These are phyloP conservation scores for Hypoxylon sp. DNA, from an alignment of 2,329 filamentous ascomycete species.

Conservation along the genomic window DNA sequence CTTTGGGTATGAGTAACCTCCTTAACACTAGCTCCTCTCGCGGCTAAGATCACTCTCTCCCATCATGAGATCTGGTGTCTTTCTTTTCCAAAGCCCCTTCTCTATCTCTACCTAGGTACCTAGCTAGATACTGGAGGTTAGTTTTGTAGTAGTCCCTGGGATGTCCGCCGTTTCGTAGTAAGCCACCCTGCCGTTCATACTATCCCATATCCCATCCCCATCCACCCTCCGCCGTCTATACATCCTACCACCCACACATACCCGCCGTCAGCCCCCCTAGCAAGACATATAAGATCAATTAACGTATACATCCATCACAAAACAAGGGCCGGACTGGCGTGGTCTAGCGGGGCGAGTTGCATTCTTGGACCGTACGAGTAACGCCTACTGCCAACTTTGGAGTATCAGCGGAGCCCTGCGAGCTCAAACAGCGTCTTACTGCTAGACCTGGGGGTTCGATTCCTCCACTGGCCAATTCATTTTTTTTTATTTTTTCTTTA, in stretches of 20 bases:
- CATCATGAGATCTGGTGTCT: too few relatives aligned
- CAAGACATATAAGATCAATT: not conserved
- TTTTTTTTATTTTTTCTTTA: not conserved
- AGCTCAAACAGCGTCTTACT: not conserved
- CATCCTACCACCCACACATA: not conserved
- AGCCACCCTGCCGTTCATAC: not conserved
- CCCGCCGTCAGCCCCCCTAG: not conserved
- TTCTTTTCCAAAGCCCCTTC: not conserved
- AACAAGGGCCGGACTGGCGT: constrained; percentile 7
- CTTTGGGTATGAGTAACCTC: not conserved
- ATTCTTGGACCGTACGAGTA: not conserved
- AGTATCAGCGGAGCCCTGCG: not conserved
- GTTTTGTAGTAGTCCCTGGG: not conserved
- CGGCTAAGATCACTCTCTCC: too few relatives aligned
- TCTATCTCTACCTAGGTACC: not conserved
- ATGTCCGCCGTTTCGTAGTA: not conserved
- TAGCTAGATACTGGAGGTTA: not conserved
- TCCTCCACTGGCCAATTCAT: constrained; percentile 6
- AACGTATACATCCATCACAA: not conserved
- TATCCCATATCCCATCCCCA: not conserved
- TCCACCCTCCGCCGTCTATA: not conserved
- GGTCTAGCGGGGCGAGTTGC: not conserved
- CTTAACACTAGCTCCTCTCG: not conserved
- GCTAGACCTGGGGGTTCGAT: constrained; percentile 18
- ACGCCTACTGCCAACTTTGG: not conserved